Percentiles rank a stretch among this genome's conserved stretches.
These are phyloP conservation scores for Mycena chlorophos DNA, from an alignment of 768 basidiomycete genomes.

Conservation along the genomic window DNA sequence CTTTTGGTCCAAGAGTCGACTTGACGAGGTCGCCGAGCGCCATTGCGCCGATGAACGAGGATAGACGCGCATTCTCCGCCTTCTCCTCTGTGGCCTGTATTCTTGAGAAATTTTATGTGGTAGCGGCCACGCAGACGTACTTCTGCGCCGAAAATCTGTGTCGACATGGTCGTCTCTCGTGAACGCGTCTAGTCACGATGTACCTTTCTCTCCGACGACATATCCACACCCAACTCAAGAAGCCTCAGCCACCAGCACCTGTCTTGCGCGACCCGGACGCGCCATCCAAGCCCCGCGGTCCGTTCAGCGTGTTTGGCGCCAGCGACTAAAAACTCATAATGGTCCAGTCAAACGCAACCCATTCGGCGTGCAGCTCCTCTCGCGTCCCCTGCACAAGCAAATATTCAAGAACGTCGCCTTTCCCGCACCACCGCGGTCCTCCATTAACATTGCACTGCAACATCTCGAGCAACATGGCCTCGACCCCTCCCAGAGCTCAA, in stretches of 20 bases:
- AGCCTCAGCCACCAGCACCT: background rate
- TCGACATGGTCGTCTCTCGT: constrained; percentile 47
- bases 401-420: constrained; percentile 74
- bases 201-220: background rate
- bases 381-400: constrained; percentile 75
- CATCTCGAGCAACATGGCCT: constrained; percentile 84
- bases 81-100: constrained; percentile 85
- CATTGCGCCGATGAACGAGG: constrained; percentile 95
- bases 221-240: background rate
- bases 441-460: constrained; percentile 72
- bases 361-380: constrained; percentile 91
- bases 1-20: constrained; percentile 97
- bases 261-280: constrained; percentile 1
- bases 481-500: constrained; percentile 74
- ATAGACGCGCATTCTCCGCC: constrained; percentile 96
- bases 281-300: constrained; percentile 13
- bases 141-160: constrained; percentile 72
- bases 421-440: constrained; percentile 57
- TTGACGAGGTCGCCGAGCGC: constrained; percentile 98
- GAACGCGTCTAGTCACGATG: too few species aligned
- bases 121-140: constrained; percentile 29
- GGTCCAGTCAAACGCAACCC: constrained; percentile 70
- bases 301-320: background rate
- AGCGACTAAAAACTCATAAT: background rate
- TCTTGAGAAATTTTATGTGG: background rate